Base-by-base conservation (phyloP, 257 asterid genomes). In the Fraxinus cuspidata region DNA sequence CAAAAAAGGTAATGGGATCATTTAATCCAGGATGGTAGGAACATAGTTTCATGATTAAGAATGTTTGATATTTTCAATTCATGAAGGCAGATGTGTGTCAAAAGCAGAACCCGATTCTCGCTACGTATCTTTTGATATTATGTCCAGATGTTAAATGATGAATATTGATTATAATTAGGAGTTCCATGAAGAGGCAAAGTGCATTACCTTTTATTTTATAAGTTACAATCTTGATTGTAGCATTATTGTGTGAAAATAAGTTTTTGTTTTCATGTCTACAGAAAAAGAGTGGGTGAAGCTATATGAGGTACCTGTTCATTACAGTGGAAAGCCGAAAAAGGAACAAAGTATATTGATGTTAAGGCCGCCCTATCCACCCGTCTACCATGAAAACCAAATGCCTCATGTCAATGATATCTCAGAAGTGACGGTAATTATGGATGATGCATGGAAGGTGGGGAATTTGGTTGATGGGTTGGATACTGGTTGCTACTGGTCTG, bases 381-480 rank as follows among this genome's bases (percentile, higher is more conserved):
- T 86, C 71, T 82, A 21, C 78, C 77, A 21, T 25, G 69, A 77
- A 51, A 85, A 66, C 69, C 80, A 87, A 75, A 72, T 76, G 71
- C 87, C 88, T 68, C 63, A 38, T 75, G 76, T 31, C 53, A 74
- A 75, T 75, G 82, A 77, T 53, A 71, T 85, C 73, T 74, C 90
- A 15, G 87, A 87, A 79, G 89, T 83, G 76, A 32, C 80, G 31
- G 91, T 95, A 35, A 63, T 87, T 82, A 75, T 83, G 34, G 71
- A 84, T 49, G 87, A 84, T 76, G 31, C 38, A 35, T 93, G 99
- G 98, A 85, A 83, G 81, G 90, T 85, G 70, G 99, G 97, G 32
- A 96, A 95, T 85, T 71, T 85, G 75, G 96, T 95, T 80, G 99
- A 95, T 82, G 86, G 92, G 96, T 72, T 78, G 81, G 44, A 74